These are phyloP conservation scores for Lipomyces mesembrius DNA, from an alignment of 805 yeast genomes.

Conservation along the genomic window DNA sequence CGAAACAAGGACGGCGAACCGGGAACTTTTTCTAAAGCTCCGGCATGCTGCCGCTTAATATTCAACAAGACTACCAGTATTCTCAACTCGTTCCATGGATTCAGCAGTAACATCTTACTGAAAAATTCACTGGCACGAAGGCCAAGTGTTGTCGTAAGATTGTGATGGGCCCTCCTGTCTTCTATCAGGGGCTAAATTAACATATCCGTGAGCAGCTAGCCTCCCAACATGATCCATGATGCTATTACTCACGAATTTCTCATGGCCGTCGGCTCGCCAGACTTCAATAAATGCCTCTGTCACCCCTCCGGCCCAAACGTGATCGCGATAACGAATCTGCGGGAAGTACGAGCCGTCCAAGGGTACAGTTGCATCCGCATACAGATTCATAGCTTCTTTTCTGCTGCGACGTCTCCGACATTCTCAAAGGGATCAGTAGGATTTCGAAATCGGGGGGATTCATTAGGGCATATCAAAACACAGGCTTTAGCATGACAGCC, in stretches of 20 bases:
- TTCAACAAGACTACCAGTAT: too few relatives aligned
- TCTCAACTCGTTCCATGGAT: too few relatives aligned
- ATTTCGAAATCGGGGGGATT: not conserved
- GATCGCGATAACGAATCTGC: not conserved
- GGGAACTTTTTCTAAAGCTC: too few relatives aligned
- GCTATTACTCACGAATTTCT: not conserved
- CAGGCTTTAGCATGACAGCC: conserved; percentile 2
- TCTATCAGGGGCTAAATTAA: not conserved
- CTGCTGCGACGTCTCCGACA: conserved; percentile 4
- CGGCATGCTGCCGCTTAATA: too few relatives aligned
- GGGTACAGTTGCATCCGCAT: not conserved
- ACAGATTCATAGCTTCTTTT: not conserved
- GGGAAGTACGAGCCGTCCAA: not conserved
- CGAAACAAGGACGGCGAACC: too few relatives aligned
- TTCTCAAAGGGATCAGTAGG: not conserved
- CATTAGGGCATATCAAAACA: not conserved
- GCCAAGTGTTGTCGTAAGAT: not conserved
- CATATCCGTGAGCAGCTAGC: not conserved
- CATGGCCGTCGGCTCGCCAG: conserved; percentile 1
- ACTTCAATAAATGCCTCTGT: conserved; percentile 1
- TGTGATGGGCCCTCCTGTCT: not conserved
- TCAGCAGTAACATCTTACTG: too few relatives aligned
- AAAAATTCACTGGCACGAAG: not conserved
- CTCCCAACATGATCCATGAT: not conserved
- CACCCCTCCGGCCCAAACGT: not conserved